Evolutionary conservation across 140 eudicot genomes (phyloP), one percentile per base, ranked within the genome.

Genomic region (Anethum foeniculum): DNA sequence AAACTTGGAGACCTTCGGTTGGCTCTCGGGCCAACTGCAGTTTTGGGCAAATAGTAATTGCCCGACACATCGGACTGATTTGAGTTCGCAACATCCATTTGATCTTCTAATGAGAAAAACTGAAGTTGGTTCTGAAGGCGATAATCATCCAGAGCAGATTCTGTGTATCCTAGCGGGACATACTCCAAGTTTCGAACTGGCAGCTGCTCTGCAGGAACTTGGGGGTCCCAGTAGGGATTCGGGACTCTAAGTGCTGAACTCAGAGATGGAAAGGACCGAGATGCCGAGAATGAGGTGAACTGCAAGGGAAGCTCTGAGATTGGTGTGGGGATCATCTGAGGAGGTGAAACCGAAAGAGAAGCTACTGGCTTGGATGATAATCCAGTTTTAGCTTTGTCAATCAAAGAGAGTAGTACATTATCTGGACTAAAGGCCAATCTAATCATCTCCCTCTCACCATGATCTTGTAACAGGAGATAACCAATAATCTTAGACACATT

Each of bases 401-500:
- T 83, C 48, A 89, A 83, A 32, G 87, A 83, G 67, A 78, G 85
- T 38, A 89, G 79, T 68, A 85, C 71, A 60, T 83, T 85, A 83
- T 89, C 93, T 0, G 93, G 93, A 77, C 93, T 84, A 36, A 83
- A 87, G n/a, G 93, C 93, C 77, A 89, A 69, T 52, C 93, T 76
- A 83, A 89, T 89, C 93, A 89, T 86, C 39, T 89, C 90, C n/a
- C 89, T 79, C 28, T 89, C 90, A 27, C 90, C 89, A 46, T 87
- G 80, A 77, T 89, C 90, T 69, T 89, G 93, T 38, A 89, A 54
- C 21, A 89, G 86, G 78, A 89, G 88, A 80, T 81, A 87, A 49
- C 93, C 93, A 3, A 89, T 82, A 51, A 89, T 87, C 84, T 89
- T 89, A 76, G 90, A 85, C 56, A 86, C 93, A 69, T 85, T 81